Conservation (phyloP, 169 alveolate genomes). For the Eimeria brunetti region DNA sequence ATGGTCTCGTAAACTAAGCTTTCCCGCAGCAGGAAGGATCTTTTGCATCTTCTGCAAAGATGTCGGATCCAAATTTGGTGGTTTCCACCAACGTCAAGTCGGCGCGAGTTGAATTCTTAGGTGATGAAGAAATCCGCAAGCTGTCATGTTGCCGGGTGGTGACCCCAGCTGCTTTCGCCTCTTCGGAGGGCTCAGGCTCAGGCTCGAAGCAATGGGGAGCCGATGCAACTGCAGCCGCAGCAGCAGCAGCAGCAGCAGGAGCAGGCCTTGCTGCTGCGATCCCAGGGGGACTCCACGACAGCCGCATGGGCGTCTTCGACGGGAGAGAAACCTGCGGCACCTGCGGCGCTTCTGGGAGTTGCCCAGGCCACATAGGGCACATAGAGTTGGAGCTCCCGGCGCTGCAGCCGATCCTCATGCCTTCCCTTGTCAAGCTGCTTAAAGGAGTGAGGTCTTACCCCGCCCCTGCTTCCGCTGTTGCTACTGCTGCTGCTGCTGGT, state of each 20-base stretch:
- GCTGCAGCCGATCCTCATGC: constrained; percentile 63
- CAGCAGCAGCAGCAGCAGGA: constrained; percentile 58
- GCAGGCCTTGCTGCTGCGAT: constrained; percentile 29
- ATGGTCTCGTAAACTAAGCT: not conserved
- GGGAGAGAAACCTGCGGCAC: constrained; percentile 77
- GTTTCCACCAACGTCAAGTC: constrained; percentile 25
- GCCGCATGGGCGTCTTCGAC: constrained; percentile 69
- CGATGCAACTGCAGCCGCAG: constrained; percentile 41
- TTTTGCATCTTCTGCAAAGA: not conserved
- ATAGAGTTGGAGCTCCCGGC: constrained; percentile 69
- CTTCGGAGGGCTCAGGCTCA: not conserved
- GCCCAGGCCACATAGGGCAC: constrained; percentile 77
- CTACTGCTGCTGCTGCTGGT: constrained; percentile 25
- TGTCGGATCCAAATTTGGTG: constrained; percentile 27
- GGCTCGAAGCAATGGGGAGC: constrained; percentile 12
- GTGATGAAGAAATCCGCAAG: constrained; percentile 31
- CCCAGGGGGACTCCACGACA: constrained; percentile 68
- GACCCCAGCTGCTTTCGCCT: not conserved
- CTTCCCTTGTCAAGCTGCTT: constrained; percentile 55
- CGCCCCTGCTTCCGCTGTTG: not conserved
- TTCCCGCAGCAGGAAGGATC: not conserved
- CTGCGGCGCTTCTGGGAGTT: constrained; percentile 70
- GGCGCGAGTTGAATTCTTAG: constrained; percentile 35
- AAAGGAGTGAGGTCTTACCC: not conserved
- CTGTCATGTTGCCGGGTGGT: constrained; percentile 28